These are phyloP conservation scores for Notholithocarpus densiflorus DNA, from an alignment of 306 rosid genomes.

Conservation along the genomic window DNA sequence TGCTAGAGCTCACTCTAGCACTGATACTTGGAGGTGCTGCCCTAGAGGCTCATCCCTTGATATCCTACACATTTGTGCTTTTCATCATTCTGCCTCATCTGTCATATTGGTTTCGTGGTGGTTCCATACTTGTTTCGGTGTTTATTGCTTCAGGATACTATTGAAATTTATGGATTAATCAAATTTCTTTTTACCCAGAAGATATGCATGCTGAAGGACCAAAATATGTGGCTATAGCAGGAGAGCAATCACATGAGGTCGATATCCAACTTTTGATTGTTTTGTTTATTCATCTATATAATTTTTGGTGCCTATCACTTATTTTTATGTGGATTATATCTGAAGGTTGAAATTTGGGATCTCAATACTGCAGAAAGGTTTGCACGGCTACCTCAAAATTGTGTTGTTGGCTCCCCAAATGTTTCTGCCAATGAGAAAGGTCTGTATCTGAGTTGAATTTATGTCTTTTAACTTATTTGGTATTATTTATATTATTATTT, in stretches of 20 bases:
- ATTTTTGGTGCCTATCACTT: constrained; percentile 4
- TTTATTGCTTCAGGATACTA: constrained; percentile 5
- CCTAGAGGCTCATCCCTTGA: constrained; percentile 1
- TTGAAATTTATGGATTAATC: constrained; percentile 4
- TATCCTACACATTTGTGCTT: background rate
- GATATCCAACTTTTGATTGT: constrained; percentile 22
- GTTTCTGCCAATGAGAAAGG: constrained; percentile 54
- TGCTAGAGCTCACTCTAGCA: background rate
- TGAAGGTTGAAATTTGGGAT: constrained; percentile 96
- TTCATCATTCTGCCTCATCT: constrained; percentile 7
- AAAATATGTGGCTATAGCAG: constrained; percentile 66
- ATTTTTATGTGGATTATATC: constrained; percentile 25
- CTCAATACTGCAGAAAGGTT: constrained; percentile 65
- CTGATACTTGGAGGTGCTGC: constrained; percentile 8
- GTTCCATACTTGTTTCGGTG: constrained; percentile 8
- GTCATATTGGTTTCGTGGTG: constrained; percentile 1
- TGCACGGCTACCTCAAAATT: constrained; percentile 48
- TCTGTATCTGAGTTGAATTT: constrained; percentile 18
- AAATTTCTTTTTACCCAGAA: constrained; percentile 34
- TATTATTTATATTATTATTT: background rate
- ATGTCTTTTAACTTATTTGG: constrained; percentile 7
- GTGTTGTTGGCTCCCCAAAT: constrained; percentile 31
- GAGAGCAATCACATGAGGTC: constrained; percentile 82
- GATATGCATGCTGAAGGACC: constrained; percentile 39
- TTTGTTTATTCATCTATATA: constrained; percentile 1